phyloP scores from a whole-genome alignment of 2,329 filamentous ascomycete species.

The Eutypella sp. region DNA sequence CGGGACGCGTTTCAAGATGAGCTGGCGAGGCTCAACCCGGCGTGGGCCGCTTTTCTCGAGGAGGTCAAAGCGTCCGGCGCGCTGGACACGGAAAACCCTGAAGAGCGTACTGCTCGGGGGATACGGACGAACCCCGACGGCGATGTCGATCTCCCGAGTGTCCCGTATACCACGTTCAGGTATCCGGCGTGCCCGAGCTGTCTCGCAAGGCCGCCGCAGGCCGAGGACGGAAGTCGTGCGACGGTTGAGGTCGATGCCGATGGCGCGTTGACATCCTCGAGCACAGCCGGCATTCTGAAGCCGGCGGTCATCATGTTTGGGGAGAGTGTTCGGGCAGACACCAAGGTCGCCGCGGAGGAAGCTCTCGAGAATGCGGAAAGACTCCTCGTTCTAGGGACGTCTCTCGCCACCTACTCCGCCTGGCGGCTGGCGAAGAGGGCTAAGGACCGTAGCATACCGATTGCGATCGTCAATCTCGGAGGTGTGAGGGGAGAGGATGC shows the following conservation, averaged over 20 bases:
- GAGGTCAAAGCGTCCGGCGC: constrained; percentile 70
- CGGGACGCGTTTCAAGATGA: constrained; percentile 71
- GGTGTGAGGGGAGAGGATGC: constrained; percentile 74
- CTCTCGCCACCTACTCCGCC: constrained; percentile 89
- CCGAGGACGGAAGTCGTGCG: constrained; percentile 49
- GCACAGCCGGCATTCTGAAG: constrained; percentile 77
- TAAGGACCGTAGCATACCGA: constrained; percentile 74
- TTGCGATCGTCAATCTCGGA: constrained; percentile 85
- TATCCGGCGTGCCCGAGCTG: constrained; percentile 88
- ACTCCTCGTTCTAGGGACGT: constrained; percentile 80
- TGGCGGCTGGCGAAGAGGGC: constrained; percentile 85
- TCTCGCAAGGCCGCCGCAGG: constrained; percentile 54
- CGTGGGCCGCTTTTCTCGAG: constrained; percentile 73
- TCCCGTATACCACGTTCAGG: constrained; percentile 82
- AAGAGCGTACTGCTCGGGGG: constrained; percentile 61
- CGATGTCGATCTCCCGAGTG: constrained; percentile 83
- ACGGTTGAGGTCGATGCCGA: constrained; percentile 69
- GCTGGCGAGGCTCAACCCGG: constrained; percentile 74
- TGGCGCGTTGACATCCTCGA: constrained; percentile 67
- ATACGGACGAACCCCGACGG: constrained; percentile 89
- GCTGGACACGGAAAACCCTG: constrained; percentile 70
- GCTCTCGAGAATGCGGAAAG: constrained; percentile 72
- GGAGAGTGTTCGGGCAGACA: constrained; percentile 67
- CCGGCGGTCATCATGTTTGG: constrained; percentile 96
- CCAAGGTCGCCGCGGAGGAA: constrained; percentile 73